Evolutionary conservation across 2,329 filamentous ascomycete genomes (phyloP), one percentile per base, ranked within the genome.

Genomic region (Capronia coronata): DNA sequence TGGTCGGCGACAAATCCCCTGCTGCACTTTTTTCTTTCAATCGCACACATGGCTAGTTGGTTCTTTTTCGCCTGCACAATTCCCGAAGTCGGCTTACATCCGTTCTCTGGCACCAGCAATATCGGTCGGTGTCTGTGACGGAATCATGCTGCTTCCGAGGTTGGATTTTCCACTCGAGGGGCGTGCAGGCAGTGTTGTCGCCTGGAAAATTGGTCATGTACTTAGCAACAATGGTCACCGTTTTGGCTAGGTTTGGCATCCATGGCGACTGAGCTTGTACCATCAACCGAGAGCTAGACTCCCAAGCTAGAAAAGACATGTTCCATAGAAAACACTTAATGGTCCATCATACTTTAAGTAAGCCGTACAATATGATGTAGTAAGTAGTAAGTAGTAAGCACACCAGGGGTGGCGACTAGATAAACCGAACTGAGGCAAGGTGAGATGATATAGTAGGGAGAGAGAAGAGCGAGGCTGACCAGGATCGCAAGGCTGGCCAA

Each of bases 221-320:
- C 16, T 37, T 37, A 37, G 34, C 34, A 37, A 18, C 18, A 7
- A 19, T 7, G 34, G 34, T 37, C 34, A 37, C 14, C 14, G 34
- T 37, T 19, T 37, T 37, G 34, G 34, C 34, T 37, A 37, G 34
- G 34, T 19, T 37, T 51, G 42, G 45, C 27, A 30, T 34, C 41
- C 30, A 43, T 46, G 39, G 52, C 40, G 21, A 48, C 23, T 43
- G 41, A 18, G 41, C 48, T 48, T 54, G 52, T 54, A 54, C 52
- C 52, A 54, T 48, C 48, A 49, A 21, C 14, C 34, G 43, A 37
- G 49, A 43, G 27, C 41, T 51, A 54, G 52, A 51, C 23, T 23
- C 34, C n/a, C 39, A 38, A 54, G 51, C 47, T 54, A 51, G 45
- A 51, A 32, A 48, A 51, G 49, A n/a, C n/a, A 38, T 54, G 48